Percentiles rank a stretch among this genome's conserved stretches.
These are phyloP conservation scores for Pseudogymnoascus sp. DNA, from an alignment of 2,329 filamentous ascomycete genomes.

Conservation along the genomic window DNA sequence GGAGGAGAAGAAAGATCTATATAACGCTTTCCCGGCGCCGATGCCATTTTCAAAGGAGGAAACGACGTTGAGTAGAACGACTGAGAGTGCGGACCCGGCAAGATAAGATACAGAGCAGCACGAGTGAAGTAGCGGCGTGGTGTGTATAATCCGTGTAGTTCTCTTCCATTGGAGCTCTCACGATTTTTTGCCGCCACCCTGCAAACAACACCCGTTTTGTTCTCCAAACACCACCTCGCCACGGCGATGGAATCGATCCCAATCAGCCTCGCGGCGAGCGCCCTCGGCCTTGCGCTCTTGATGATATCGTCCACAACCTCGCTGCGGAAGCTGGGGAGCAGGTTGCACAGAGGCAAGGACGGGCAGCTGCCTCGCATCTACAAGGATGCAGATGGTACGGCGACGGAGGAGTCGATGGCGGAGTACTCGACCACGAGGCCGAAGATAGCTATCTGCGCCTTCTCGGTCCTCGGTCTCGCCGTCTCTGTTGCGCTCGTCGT, in stretches of 20 bases:
- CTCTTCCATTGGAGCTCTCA: too few species aligned
- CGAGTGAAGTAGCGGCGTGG: too few species aligned
- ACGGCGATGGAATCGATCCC: not conserved
- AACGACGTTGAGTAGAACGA: too few species aligned
- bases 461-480: conserved; percentile 45
- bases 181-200: not conserved
- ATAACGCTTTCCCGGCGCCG: not conserved
- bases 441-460: conserved; percentile 45
- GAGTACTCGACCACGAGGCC: conserved; percentile 53
- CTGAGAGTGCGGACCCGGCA: too few species aligned
- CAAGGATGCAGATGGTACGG: conserved; percentile 61
- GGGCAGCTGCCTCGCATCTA: conserved; percentile 41
- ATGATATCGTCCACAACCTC: conserved; percentile 33
- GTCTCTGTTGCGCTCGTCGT: conserved; percentile 50
- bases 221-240: too few species aligned
- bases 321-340: conserved; percentile 27
- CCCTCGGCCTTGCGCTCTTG: conserved; percentile 29
- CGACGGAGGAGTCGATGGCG: conserved; percentile 53
- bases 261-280: conserved; percentile 19
- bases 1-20: not conserved
- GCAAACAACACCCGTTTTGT: too few species aligned
- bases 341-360: conserved; percentile 26
- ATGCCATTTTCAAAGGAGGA: too few species aligned
- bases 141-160: too few species aligned
- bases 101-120: too few species aligned